Evolutionary conservation across 345 rosid genomes (phyloP).

Genomic region (Abelmoschus esculentus): DNA sequence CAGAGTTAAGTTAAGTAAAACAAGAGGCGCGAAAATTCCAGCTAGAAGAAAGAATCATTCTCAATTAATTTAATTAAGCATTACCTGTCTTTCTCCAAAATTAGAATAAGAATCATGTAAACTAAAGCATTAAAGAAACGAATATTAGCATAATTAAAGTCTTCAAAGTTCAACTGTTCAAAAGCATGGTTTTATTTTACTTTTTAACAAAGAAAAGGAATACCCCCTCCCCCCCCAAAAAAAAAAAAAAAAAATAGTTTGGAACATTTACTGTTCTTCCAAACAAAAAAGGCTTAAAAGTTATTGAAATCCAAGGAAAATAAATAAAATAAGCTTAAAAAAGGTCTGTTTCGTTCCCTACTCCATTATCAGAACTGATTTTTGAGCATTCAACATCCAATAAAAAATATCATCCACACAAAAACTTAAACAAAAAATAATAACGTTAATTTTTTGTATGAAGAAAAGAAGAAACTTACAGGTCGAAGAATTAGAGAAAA

Average conservation of each 20-base stretch:
- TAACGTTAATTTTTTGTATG: not conserved
- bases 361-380: not conserved
- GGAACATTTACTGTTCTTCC: not conserved
- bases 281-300: not conserved
- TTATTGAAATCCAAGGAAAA: not conserved
- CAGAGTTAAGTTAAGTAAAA: too few species aligned
- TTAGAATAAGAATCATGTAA: not conserved
- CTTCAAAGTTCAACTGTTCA: not conserved
- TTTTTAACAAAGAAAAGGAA: not conserved
- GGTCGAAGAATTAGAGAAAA: not conserved
- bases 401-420: not conserved
- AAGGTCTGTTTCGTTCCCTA: not conserved
- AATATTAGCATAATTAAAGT: not conserved
- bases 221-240: not conserved
- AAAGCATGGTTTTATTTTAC: not conserved
- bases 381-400: not conserved
- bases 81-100: not conserved
- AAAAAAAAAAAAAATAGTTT: not conserved
- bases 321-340: not conserved
- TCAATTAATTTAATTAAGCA: not conserved
- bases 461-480: not conserved
- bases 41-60: not conserved
- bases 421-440: not conserved
- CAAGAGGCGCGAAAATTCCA: not conserved
- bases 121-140: not conserved